Conservation (phyloP, 176 grass and related monocot species). For the Themeda triandra region DNA sequence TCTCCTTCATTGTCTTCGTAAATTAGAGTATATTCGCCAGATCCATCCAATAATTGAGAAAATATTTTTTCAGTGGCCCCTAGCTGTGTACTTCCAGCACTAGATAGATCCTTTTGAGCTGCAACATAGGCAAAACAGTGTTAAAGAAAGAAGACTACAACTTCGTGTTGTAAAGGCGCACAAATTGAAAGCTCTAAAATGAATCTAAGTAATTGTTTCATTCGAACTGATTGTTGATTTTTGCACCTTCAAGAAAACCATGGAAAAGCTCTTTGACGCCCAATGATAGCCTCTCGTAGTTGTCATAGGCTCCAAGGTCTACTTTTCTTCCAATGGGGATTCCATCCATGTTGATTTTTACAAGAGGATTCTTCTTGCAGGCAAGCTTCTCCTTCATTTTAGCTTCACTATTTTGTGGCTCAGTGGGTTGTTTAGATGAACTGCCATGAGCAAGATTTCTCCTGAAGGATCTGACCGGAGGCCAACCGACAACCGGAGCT, state of each 20-base stretch:
- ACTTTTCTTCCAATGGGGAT: conserved; percentile 95
- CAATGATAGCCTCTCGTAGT: conserved; percentile 57
- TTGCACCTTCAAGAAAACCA: conserved; percentile 73
- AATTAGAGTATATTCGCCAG: conserved; percentile 90
- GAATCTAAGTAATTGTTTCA: conserved; percentile 18
- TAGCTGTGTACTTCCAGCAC: conserved; percentile 22
- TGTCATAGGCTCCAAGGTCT: conserved; percentile 65
- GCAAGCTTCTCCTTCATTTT: conserved; percentile 34
- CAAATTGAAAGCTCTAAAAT: conserved; percentile 1
- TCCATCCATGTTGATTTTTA: conserved; percentile 99
- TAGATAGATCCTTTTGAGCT: conserved; percentile 66
- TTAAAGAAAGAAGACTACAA: not conserved
- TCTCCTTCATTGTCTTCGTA: conserved; percentile 90
- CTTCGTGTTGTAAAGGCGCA: conserved; percentile 20
- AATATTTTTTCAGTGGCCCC: conserved; percentile 60
- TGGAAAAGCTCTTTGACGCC: conserved; percentile 81
- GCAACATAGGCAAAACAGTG: conserved; percentile 30
- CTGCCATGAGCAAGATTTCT: conserved; percentile 75
- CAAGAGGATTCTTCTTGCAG: conserved; percentile 58
- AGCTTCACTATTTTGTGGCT: conserved; percentile 33
- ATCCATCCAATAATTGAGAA: conserved; percentile 68
- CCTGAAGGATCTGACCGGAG: conserved; percentile 78
- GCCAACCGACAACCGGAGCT: conserved; percentile 87
- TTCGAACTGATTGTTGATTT: conserved; percentile 10
- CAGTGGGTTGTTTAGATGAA: conserved; percentile 48